Evolutionary conservation across 1,139 yeast genomes (phyloP), one percentile per base, ranked within the genome.

Genomic region (Candida tropicalis): DNA sequence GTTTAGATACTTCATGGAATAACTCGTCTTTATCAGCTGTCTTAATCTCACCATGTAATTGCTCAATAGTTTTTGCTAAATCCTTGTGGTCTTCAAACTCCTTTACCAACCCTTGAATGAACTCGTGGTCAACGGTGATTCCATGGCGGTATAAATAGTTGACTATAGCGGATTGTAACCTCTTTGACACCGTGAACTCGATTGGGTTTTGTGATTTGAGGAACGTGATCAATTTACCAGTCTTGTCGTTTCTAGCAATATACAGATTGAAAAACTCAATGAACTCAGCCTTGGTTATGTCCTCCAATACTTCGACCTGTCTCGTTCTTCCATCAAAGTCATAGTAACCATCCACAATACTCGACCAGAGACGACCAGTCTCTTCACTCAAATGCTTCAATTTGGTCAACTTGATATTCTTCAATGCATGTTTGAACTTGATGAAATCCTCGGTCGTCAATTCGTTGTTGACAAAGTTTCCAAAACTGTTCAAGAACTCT

Each of bases 381-480:
- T 93, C 98, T 58, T 91, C 97, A 40, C 70, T 68, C 62, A 91
- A 70, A 54, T 88, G 90, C 63, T 87, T 88, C 56, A 80, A 72
- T 58, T 86, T 87, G 54, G 87, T 86, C 39, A 79, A 66, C 55
- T 88, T 82, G 58, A 81, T 80, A 47, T 79, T 69, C 43, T 81
- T 75, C 45, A 91, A 73, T 0, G 97, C 84, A 42, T 74, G 76
- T 44, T 86, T 84, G 62, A 85, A 87, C 50, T 81, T 81, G 15
- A 69, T 66, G 56, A 86, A 89, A 44, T 83, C 93, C 20, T 75
- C 85, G 3, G 75, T 81, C 0, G 79, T 59, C 67, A 88, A 66
- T 7, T 57, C 59, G 0, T 51, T 51, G 12, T 63, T 63, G 27
- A 82, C 52, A 42, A 62, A 54, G 40, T 61, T 50, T 41, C 72